A percentile compares a stretch with the other conserved stretches of the same genome.
phyloP scores from a whole-genome alignment of 257 asterid genomes.

The Misopates orontium region DNA sequence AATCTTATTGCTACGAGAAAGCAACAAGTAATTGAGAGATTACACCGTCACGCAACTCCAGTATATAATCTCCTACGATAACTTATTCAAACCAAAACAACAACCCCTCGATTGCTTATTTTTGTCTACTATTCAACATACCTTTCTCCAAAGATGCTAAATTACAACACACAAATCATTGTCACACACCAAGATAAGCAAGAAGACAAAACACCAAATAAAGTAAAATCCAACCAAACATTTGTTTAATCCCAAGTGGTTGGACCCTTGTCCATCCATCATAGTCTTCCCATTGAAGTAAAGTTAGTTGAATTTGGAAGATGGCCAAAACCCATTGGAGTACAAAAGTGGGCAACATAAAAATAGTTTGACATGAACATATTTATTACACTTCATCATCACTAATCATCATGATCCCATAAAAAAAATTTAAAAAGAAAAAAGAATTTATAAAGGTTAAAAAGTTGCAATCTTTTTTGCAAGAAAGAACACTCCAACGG shows the following conservation, averaged over 20 bases:
- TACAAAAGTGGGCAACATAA: constrained; percentile 38
- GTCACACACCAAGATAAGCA: constrained; percentile 1
- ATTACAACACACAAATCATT: constrained; percentile 20
- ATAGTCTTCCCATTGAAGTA: constrained; percentile 40
- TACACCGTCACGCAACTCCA: too few relatives aligned
- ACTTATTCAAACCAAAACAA: too few relatives aligned
- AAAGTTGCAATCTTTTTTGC: constrained; percentile 44
- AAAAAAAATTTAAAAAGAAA: neutral
- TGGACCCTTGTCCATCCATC: constrained; percentile 27
- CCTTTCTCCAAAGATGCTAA: constrained; percentile 22
- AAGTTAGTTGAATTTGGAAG: constrained; percentile 44
- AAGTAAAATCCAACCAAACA: constrained; percentile 11
- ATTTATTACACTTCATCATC: constrained; percentile 28
- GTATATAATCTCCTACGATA: too few relatives aligned
- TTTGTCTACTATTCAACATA: neutral
- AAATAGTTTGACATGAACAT: neutral
- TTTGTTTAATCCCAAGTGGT: constrained; percentile 26
- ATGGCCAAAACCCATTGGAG: constrained; percentile 33
- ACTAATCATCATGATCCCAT: constrained; percentile 24
- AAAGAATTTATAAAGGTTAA: constrained; percentile 9
- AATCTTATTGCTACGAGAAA: too few relatives aligned
- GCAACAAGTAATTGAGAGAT: too few relatives aligned
- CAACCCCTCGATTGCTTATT: too few relatives aligned
- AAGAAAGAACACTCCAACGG: constrained; percentile 37
- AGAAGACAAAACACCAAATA: neutral